Percentiles rank a stretch among this genome's conserved stretches.
Conservation (phyloP, 768 basidiomycete genomes). For the Trametes cubensis region DNA sequence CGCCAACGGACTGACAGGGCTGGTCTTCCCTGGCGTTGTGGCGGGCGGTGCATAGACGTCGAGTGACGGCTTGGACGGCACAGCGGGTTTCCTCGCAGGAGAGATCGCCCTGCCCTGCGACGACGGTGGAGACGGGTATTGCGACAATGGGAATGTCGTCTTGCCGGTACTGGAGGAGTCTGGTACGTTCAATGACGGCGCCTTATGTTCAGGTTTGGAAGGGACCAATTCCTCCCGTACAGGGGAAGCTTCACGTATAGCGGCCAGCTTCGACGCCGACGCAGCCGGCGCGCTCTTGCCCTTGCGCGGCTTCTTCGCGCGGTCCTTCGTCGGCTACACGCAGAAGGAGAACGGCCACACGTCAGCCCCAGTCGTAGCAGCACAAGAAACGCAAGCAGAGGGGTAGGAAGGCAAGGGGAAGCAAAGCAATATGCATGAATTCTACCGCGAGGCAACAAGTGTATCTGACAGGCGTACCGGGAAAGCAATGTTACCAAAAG, state of each 20-base stretch:
- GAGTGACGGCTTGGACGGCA: slow-evolving; percentile 14
- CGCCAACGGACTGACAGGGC: slow-evolving; percentile 14
- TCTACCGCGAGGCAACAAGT: slow-evolving; percentile 4
- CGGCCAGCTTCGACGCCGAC: slow-evolving; percentile 8
- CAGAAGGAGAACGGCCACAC: slow-evolving; percentile 20
- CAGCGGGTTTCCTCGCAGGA: neutral
- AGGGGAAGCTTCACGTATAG: slow-evolving; percentile 14
- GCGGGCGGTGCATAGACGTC: slow-evolving; percentile 5
- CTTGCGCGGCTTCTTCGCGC: slow-evolving; percentile 70
- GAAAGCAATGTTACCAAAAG: slow-evolving; percentile 54
- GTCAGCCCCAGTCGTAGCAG: slow-evolving; percentile 19
- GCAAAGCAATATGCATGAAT: slow-evolving; percentile 30
- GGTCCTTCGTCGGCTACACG: slow-evolving; percentile 71
- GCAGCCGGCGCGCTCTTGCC: slow-evolving; percentile 32
- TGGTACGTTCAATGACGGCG: neutral
- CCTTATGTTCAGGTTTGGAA: neutral
- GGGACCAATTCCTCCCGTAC: slow-evolving; percentile 4
- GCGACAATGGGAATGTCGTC: slow-evolving; percentile 2
- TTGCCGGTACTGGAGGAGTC: neutral
- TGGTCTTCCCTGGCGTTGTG: slow-evolving; percentile 5
- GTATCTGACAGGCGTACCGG: neutral
- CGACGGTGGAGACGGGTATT: slow-evolving; percentile 20
- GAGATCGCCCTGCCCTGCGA: slow-evolving; percentile 4
- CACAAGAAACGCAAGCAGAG: neutral
- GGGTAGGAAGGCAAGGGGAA: slow-evolving; percentile 6